Conservation (phyloP, 2,329 filamentous ascomycete species). For the Ceratocystis huliohia region DNA sequence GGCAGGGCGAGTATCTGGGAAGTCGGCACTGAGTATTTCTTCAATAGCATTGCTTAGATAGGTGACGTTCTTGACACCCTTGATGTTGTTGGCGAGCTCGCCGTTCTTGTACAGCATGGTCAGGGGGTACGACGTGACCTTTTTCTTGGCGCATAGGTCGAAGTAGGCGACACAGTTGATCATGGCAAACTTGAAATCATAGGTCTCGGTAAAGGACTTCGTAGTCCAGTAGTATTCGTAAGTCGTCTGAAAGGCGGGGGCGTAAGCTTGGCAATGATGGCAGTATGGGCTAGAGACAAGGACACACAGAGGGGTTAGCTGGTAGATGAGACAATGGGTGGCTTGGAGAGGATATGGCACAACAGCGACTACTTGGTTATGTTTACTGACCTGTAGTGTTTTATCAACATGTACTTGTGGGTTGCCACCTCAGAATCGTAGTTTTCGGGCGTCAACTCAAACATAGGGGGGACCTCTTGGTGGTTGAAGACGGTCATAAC, state of each 20-base stretch:
- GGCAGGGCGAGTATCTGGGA: conserved; percentile 65
- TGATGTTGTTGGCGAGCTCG: conserved; percentile 47
- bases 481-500: conserved; percentile 50
- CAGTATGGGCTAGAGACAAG: conserved; percentile 40
- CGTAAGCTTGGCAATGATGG: conserved; percentile 64
- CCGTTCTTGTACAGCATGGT: conserved; percentile 74
- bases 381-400: conserved; percentile 53
- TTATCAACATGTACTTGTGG: conserved; percentile 42
- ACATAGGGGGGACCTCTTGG: conserved; percentile 51
- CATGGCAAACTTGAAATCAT: conserved; percentile 76
- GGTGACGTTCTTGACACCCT: conserved; percentile 55
- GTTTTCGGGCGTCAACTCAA: conserved; percentile 45
- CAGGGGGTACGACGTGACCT: conserved; percentile 59
- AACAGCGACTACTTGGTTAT: too few relatives aligned
- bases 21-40: conserved; percentile 58
- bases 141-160: conserved; percentile 59
- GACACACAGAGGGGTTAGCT: conserved; percentile 23
- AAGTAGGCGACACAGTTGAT: conserved; percentile 77
- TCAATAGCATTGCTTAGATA: conserved; percentile 61
- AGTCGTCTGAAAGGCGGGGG: conserved; percentile 76
- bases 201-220: conserved; percentile 64
- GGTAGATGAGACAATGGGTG: background rate
- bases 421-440: conserved; percentile 44
- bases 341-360: background rate
- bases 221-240: conserved; percentile 95